These are phyloP conservation scores for Lachancea cidri DNA, from an alignment of 805 yeast species.

Conservation along the genomic window DNA sequence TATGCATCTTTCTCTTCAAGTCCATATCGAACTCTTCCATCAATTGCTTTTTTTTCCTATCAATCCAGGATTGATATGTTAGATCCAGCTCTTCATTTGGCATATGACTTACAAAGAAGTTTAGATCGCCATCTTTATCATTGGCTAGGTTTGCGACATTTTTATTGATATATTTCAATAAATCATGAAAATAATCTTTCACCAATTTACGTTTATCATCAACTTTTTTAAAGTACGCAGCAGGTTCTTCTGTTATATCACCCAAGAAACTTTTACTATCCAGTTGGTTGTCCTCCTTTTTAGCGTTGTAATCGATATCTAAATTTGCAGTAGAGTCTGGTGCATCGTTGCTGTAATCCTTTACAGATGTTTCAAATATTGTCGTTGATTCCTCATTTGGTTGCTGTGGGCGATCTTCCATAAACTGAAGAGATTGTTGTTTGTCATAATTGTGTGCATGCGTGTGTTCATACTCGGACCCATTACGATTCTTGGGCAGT, in stretches of 20 bases:
- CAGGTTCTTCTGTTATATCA: too few species aligned
- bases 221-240: background rate
- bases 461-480: too few species aligned
- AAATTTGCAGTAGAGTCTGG: slow-evolving; percentile 1
- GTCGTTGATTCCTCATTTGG: background rate
- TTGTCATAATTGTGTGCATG: background rate
- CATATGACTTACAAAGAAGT: slow-evolving; percentile 60
- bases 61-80: slow-evolving; percentile 70
- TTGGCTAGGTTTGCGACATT: slow-evolving; percentile 33
- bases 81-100: slow-evolving; percentile 64
- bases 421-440: background rate
- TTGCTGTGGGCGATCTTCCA: background rate
- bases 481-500: too few species aligned
- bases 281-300: too few species aligned
- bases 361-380: background rate
- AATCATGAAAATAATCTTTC: slow-evolving; percentile 22
- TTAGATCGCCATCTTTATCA: slow-evolving; percentile 61
- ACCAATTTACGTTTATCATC: slow-evolving; percentile 16
- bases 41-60: slow-evolving; percentile 43
- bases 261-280: too few species aligned
- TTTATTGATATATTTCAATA: slow-evolving; percentile 23
- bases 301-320: too few species aligned
- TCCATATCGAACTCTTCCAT: slow-evolving; percentile 44
- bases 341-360: background rate
- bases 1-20: slow-evolving; percentile 45